Evolutionary conservation across 257 asterid species (phyloP).

Genomic region (Vinca minor): DNA sequence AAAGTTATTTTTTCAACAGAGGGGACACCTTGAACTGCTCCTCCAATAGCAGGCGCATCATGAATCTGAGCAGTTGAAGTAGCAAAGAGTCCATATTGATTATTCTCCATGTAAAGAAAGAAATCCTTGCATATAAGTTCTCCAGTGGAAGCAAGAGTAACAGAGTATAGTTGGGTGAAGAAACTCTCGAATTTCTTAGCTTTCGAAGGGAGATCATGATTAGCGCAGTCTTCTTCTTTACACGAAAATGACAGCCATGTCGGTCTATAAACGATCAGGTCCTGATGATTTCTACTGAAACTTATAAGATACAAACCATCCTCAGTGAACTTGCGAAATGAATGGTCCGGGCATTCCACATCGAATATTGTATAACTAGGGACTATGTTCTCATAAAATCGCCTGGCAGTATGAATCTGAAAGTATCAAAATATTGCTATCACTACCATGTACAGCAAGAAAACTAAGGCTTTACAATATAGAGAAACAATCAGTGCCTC

Average conservation of each 20-base stretch:
- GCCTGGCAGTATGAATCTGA: slow-evolving; percentile 50
- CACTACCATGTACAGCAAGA: too few species aligned
- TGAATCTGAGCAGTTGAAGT: slow-evolving; percentile 86
- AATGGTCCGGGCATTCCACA: slow-evolving; percentile 82
- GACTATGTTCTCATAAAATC: slow-evolving; percentile 88
- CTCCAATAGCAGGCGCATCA: slow-evolving; percentile 80
- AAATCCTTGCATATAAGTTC: slow-evolving; percentile 95
- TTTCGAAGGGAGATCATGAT: slow-evolving; percentile 66
- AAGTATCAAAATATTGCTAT: slow-evolving; percentile 9
- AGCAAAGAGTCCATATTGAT: slow-evolving; percentile 79
- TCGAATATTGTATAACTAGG: slow-evolving; percentile 79
- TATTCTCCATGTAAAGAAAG: slow-evolving; percentile 67
- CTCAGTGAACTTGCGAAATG: slow-evolving; percentile 93
- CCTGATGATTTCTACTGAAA: slow-evolving; percentile 90
- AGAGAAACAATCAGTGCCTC: neutral
- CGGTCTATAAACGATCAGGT: slow-evolving; percentile 84
- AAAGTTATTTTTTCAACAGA: slow-evolving; percentile 82
- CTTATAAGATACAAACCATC: slow-evolving; percentile 86
- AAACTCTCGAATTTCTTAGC: slow-evolving; percentile 84
- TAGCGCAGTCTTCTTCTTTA: slow-evolving; percentile 50
- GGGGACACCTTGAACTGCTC: slow-evolving; percentile 87
- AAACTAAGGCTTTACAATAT: too few species aligned
- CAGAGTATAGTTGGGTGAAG: slow-evolving; percentile 66
- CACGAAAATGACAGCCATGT: slow-evolving; percentile 87
- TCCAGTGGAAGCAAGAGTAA: slow-evolving; percentile 68